Base-by-base conservation (phyloP, 106 monocot genomes). In the Platanthera zijinensis region DNA sequence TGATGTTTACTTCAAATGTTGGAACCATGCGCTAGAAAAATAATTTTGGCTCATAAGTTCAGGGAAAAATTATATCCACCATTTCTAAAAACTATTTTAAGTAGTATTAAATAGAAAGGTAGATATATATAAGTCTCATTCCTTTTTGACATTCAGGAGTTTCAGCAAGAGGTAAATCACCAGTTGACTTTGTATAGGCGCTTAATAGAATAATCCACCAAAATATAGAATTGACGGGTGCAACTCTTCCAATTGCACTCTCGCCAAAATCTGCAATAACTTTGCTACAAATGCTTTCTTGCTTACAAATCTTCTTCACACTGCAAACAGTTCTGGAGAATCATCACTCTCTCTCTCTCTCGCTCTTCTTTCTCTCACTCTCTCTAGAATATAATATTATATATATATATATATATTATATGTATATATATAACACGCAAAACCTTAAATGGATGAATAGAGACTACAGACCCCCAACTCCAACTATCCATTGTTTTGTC, bases 141-240 rank as follows among this genome's bases (percentile, higher is more conserved):
- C 94, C 90, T 52, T 82, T 87, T 76, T 94, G 94, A 51, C 88
- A 94, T 67, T 91, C 86, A n/a, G 87, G 83, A 10, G 82, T 85
- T 71, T 94, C 94, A 6, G 94, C 84, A 63, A 94, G 54, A 11
- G 86, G 57, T 66, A 79, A 57, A 80, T 94, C 94, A 17, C 94
- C 94, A 11, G 94, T 94, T 8, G 91, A 91, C 74, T 91, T 94
- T 51, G 94, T 94, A 66, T 94, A 94, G 10, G 94, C 89, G 19
- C 91, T 79, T 13, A 94, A 85, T 46, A 94, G 82, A 74, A 94
- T 86, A n/a, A 94, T 94, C 94, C 94, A 94, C 94, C 94, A 94
- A 50, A 94, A 94, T 25, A 91, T 91, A 77, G 91, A 94, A 82
- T 94, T 91, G 17, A 94, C 91, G 0, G 94, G 94, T 64, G 94